Base-by-base conservation (phyloP, 345 rosid genomes). In the Citropsis articulata region DNA sequence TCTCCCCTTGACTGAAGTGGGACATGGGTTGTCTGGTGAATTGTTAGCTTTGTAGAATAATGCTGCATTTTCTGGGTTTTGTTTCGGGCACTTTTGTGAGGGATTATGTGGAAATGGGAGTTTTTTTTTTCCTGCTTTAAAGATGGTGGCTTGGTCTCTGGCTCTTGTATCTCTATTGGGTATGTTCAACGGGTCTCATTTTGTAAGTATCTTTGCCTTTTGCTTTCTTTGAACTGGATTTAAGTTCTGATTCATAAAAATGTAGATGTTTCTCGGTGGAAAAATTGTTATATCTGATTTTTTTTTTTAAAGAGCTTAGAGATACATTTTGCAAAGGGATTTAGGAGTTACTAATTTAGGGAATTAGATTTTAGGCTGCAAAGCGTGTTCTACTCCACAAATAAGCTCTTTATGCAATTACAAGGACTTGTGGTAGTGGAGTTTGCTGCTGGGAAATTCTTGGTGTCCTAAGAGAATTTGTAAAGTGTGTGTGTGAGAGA, bases 1-100 rank as follows among this genome's bases (percentile, higher is more conserved):
- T 22, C 2, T 28, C 1, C 6, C 19, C 33, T 59, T 63, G 55
- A 57, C 50, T 77, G 53, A 63, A 70, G 71, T 36, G 65, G 66
- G 45, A 62, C 65, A 55, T 79, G 69, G 64, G 16, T 73, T 73
- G 63, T 66, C 7, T 27, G 7, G 3, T 3, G 53, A 33, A 27
- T 55, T n/a, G 31, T 62, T 68, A 31, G 67, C 65, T 45, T 79
- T 72, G 38, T 55, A 65, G 21, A 68, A 75, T 67, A 83, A 77
- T 82, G 84, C 72, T 80, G 77, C 82, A 77, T 83, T 85, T 80
- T 35, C 57, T 77, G 67, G 60, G 50, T 3, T 28, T 69, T 69
- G 19, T 25, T 28, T 83, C 59, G 77, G 53, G 69, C 79, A 79
- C 75, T 71, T 73, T 72, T 40, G 78, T 75, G 76, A 38, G 7